Percentiles rank a stretch among this genome's conserved stretches.
phyloP scores from a whole-genome alignment of 2,329 filamentous ascomycete genomes.

The Ophiostoma ips region DNA sequence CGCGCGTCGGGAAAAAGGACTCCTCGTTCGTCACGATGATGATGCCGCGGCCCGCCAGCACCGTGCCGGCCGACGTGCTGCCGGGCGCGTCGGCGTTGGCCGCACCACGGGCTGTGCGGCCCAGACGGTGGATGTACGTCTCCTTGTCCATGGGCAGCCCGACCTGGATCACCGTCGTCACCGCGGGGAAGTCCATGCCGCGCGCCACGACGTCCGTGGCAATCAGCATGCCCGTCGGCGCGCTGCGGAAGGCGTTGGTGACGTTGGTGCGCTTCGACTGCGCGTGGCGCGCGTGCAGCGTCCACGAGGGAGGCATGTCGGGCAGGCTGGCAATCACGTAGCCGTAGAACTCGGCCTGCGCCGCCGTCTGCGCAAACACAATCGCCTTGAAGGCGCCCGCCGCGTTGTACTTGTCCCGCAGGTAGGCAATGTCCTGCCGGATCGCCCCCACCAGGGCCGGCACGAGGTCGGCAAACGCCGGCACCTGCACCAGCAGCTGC shows the following conservation, averaged over 20 bases:
- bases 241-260: conserved; percentile 47
- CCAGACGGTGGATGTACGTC: conserved; percentile 54
- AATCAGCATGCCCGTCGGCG: conserved; percentile 40
- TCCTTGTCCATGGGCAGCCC: conserved; percentile 45
- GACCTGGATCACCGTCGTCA: conserved; percentile 52
- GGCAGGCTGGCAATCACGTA: conserved; percentile 27
- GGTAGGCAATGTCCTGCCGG: conserved; percentile 23
- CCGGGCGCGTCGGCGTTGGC: conserved; percentile 49
- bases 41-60: conserved; percentile 39
- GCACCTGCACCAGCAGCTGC: conserved; percentile 53
- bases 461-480: conserved; percentile 56
- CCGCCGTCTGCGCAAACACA: conserved; percentile 56
- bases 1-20: conserved; percentile 32
- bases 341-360: conserved; percentile 36
- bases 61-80: conserved; percentile 38
- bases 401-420: conserved; percentile 9
- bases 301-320: conserved; percentile 28
- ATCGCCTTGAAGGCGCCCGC: conserved; percentile 63
- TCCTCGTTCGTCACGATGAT: conserved; percentile 42
- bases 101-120: conserved; percentile 51
- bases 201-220: conserved; percentile 59
- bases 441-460: conserved; percentile 45
- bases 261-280: conserved; percentile 37
- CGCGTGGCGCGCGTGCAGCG: conserved; percentile 36
- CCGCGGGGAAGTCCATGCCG: conserved; percentile 60